phyloP scores from a whole-genome alignment of 2,329 filamentous ascomycete genomes.

The Fusarium sp. region DNA sequence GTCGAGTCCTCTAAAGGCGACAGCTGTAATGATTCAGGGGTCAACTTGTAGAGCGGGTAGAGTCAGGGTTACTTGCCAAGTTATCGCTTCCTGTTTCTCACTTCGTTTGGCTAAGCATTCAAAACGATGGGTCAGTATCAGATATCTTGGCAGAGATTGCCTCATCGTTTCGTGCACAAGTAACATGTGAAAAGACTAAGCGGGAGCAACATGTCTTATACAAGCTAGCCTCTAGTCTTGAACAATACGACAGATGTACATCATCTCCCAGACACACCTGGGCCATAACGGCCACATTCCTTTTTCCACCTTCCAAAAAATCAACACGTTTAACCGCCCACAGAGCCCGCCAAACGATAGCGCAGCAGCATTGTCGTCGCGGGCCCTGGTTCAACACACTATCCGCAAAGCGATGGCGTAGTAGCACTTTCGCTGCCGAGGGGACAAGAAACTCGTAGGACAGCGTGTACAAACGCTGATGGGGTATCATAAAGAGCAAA shows the following conservation, averaged over 20 bases:
- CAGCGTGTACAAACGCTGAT: slow-evolving; percentile 59
- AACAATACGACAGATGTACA: not conserved
- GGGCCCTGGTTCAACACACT: slow-evolving; percentile 63
- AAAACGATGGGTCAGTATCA: not conserved
- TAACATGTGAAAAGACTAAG: not conserved
- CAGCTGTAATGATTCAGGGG: not conserved
- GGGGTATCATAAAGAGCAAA: slow-evolving; percentile 56
- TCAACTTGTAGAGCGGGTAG: not conserved
- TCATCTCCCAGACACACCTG: slow-evolving; percentile 5
- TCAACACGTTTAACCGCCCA: slow-evolving; percentile 55
- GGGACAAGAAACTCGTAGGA: slow-evolving; percentile 53
- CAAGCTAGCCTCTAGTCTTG: slow-evolving; percentile 8
- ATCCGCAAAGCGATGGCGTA: slow-evolving; percentile 66
- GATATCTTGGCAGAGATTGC: not conserved
- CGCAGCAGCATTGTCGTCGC: slow-evolving; percentile 66
- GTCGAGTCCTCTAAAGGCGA: not conserved
- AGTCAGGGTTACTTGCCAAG: not conserved
- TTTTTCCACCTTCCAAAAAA: slow-evolving; percentile 1
- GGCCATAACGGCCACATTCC: not conserved
- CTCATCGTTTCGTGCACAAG: not conserved
- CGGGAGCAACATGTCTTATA: slow-evolving; percentile 28
- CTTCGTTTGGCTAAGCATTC: not conserved
- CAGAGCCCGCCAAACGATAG: slow-evolving; percentile 63
- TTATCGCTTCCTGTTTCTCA: not conserved
- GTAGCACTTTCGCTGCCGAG: slow-evolving; percentile 67